Percentiles rank a stretch among this genome's conserved stretches.
Conservation (phyloP, 2,329 filamentous ascomycete species). For the Chlorencoelia australis region DNA sequence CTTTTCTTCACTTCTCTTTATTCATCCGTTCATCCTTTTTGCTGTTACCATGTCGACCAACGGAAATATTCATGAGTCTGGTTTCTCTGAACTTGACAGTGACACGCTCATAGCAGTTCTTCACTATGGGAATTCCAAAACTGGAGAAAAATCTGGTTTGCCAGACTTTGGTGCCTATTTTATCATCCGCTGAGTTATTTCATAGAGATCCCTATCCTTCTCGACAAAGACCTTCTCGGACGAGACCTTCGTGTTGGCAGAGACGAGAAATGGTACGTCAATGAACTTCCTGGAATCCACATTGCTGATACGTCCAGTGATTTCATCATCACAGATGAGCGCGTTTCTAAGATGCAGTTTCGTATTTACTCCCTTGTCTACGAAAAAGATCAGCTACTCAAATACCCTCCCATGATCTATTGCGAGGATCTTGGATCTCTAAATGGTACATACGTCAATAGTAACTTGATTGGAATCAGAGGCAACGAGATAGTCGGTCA, state of each 20-base stretch:
- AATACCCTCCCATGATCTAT: slow-evolving; percentile 35
- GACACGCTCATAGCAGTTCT: background rate
- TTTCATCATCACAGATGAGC: slow-evolving; percentile 31
- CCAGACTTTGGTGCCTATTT: background rate
- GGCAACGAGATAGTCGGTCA: slow-evolving; percentile 28
- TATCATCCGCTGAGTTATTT: background rate
- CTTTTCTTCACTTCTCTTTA: too few relatives aligned
- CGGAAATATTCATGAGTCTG: too few relatives aligned
- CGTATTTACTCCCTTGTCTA: slow-evolving; percentile 46
- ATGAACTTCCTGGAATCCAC: background rate
- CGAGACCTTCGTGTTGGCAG: slow-evolving; percentile 23
- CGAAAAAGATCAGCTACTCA: slow-evolving; percentile 27
- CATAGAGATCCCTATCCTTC: slow-evolving; percentile 4
- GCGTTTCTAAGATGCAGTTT: slow-evolving; percentile 43
- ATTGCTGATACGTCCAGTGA: slow-evolving; percentile 24
- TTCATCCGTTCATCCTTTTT: too few relatives aligned
- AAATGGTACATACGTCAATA: slow-evolving; percentile 45
- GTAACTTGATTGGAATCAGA: slow-evolving; percentile 34
- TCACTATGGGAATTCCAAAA: background rate
- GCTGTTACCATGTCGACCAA: too few relatives aligned
- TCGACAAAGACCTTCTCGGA: background rate
- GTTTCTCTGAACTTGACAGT: too few relatives aligned
- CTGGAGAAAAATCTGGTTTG: slow-evolving; percentile 2
- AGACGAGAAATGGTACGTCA: slow-evolving; percentile 22
- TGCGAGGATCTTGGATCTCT: slow-evolving; percentile 45